phyloP scores from a whole-genome alignment of 805 yeast species.

The Candida adriatica region DNA sequence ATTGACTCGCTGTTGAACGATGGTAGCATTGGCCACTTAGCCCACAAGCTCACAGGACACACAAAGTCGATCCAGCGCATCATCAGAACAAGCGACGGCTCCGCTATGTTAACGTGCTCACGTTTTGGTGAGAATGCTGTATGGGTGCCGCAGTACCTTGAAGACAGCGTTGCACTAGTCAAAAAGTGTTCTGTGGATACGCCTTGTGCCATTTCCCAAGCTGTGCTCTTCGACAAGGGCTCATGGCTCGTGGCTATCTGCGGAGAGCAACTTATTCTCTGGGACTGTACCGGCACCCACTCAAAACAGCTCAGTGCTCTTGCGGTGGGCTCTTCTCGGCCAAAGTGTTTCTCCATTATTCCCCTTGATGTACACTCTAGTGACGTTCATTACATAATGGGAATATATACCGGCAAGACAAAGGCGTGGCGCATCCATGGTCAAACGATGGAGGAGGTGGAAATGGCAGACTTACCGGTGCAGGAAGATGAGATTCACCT shows the following conservation, averaged over 20 bases:
- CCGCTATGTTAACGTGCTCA: conserved; percentile 49
- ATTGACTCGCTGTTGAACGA: conserved; percentile 18
- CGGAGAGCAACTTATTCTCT: conserved; percentile 43
- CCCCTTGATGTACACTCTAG: conserved; percentile 28
- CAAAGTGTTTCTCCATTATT: conserved; percentile 28
- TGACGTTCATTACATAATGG: conserved; percentile 39
- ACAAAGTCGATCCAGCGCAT: conserved; percentile 68
- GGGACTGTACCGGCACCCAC: conserved; percentile 44
- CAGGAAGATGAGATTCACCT: conserved; percentile 31
- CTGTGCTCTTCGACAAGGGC: conserved; percentile 45
- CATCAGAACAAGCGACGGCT: conserved; percentile 61
- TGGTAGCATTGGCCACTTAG: conserved; percentile 24
- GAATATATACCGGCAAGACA: conserved; percentile 37
- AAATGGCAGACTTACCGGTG: conserved; percentile 34
- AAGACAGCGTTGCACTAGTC: conserved; percentile 28
- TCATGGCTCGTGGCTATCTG: conserved; percentile 37
- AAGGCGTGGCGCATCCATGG: conserved; percentile 34
- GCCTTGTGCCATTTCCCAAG: conserved; percentile 38
- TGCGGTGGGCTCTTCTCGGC: conserved; percentile 11
- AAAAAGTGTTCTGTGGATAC: conserved; percentile 38
- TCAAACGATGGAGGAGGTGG: conserved; percentile 24
- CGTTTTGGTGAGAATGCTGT: conserved; percentile 56
- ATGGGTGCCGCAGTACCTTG: conserved; percentile 43
- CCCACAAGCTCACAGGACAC: conserved; percentile 76
- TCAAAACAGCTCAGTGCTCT: conserved; percentile 18